These are phyloP conservation scores for Capronia americana DNA, from an alignment of 2,329 filamentous ascomycete species.

Conservation along the genomic window DNA sequence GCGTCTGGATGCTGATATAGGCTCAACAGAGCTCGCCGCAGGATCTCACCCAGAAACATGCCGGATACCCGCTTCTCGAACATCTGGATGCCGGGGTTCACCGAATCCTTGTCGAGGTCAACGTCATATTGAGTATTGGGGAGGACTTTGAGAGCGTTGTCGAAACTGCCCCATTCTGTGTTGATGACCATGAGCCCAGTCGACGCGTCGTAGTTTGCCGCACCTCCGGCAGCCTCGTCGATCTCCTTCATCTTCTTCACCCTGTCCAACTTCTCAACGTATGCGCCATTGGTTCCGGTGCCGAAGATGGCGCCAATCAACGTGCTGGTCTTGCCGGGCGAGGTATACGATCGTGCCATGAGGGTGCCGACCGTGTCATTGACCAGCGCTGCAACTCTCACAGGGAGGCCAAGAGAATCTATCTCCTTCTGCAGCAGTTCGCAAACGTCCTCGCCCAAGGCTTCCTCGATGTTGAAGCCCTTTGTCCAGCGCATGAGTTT, in stretches of 20 bases:
- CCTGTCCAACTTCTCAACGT: conserved; percentile 87
- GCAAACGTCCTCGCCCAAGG: conserved; percentile 93
- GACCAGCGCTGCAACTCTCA: conserved; percentile 92
- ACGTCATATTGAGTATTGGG: conserved; percentile 84
- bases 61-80: conserved; percentile 98
- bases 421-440: conserved; percentile 87
- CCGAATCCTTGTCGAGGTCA: conserved; percentile 76
- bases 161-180: conserved; percentile 97
- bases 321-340: conserved; percentile 82
- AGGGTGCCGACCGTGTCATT: conserved; percentile 98
- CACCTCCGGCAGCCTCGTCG: conserved; percentile 55
- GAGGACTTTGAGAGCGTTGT: conserved; percentile 87
- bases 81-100: conserved; percentile 96
- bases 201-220: conserved; percentile 73
- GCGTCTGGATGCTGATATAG: conserved; percentile 68
- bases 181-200: conserved; percentile 98
- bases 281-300: conserved; percentile 96
- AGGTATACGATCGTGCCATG: conserved; percentile 96
- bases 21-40: conserved; percentile 76
- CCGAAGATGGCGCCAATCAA: conserved; percentile 97
- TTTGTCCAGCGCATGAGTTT: conserved; percentile 97
- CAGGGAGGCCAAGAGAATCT: conserved; percentile 81
- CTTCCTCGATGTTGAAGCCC: conserved; percentile 95
- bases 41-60: conserved; percentile 96
- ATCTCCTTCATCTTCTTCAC: conserved; percentile 74